Conservation (phyloP, 148 eudicot species). For the Arbutus unedo region DNA sequence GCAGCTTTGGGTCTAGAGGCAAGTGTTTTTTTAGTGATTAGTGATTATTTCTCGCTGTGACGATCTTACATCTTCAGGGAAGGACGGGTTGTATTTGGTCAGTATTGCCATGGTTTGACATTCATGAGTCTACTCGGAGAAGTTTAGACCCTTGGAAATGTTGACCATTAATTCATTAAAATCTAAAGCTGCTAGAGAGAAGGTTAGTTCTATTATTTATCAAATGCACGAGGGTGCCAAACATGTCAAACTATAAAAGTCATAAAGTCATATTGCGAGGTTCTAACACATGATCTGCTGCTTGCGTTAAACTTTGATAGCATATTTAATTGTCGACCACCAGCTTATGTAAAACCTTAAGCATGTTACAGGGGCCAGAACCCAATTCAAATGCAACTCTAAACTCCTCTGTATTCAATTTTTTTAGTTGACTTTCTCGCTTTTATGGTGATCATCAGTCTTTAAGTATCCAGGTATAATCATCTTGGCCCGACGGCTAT, state of each 20-base stretch:
- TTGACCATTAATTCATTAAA: neutral
- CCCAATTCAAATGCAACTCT: conserved; percentile 1
- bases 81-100: neutral
- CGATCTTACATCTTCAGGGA: neutral
- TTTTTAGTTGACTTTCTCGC: neutral
- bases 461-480: neutral
- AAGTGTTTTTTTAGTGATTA: too few species aligned
- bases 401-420: neutral
- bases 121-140: too few species aligned
- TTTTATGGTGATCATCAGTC: neutral
- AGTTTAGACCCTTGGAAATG: neutral
- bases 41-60: too few species aligned
- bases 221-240: neutral
- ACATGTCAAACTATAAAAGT: neutral
- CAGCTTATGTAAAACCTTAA: neutral
- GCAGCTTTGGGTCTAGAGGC: neutral
- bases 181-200: conserved; percentile 1
- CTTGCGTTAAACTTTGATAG: neutral
- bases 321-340: too few species aligned
- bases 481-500: neutral
- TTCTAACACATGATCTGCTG: neutral
- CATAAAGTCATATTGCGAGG: neutral
- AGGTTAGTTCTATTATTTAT: neutral
- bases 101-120: neutral
- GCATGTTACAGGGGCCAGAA: neutral